Percentiles rank a stretch among this genome's conserved stretches.
phyloP scores from a whole-genome alignment of 1,284 basidiomycete species.

The Trametes hirsuta region DNA sequence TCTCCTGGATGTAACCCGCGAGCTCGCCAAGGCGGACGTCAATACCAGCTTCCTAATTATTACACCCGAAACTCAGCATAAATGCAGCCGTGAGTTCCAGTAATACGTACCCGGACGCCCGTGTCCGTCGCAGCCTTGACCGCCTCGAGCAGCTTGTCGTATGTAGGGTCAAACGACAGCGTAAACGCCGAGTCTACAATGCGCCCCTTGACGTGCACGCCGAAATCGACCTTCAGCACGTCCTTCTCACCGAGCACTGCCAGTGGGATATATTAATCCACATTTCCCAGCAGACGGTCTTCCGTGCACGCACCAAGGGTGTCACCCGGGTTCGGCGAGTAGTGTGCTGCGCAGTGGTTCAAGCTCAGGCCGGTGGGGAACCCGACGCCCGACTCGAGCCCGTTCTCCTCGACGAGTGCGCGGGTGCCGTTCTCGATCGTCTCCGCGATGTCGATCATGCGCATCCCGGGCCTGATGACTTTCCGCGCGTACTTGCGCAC shows the following conservation, averaged over 20 bases:
- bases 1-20: slow-evolving; percentile 93
- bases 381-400: slow-evolving; percentile 85
- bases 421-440: slow-evolving; percentile 92
- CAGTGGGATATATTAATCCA: not conserved
- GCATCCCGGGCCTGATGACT: slow-evolving; percentile 91
- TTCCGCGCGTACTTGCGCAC: slow-evolving; percentile 85
- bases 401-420: slow-evolving; percentile 90
- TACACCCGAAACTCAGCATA: no score
- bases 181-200: slow-evolving; percentile 98
- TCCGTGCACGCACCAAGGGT: slow-evolving; percentile 62
- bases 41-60: slow-evolving; percentile 88
- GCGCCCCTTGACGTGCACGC: slow-evolving; percentile 93
- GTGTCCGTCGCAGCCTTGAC: slow-evolving; percentile 95
- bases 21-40: slow-evolving; percentile 95
- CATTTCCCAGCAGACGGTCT: not conserved
- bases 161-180: slow-evolving; percentile 86
- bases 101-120: slow-evolving; percentile 68
- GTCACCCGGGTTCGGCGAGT: slow-evolving; percentile 95
- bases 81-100: not conserved
- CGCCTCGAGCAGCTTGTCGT: slow-evolving; percentile 87
- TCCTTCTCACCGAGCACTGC: slow-evolving; percentile 82
- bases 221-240: slow-evolving; percentile 96
- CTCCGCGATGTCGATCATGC: slow-evolving; percentile 93
- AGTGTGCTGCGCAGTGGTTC: slow-evolving; percentile 97
- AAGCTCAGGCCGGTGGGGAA: slow-evolving; percentile 97